A percentile compares a stretch with the other conserved stretches of the same genome.
These are phyloP conservation scores for Sporothrix luriei DNA, from an alignment of 2,329 filamentous ascomycete species.

Conservation along the genomic window DNA sequence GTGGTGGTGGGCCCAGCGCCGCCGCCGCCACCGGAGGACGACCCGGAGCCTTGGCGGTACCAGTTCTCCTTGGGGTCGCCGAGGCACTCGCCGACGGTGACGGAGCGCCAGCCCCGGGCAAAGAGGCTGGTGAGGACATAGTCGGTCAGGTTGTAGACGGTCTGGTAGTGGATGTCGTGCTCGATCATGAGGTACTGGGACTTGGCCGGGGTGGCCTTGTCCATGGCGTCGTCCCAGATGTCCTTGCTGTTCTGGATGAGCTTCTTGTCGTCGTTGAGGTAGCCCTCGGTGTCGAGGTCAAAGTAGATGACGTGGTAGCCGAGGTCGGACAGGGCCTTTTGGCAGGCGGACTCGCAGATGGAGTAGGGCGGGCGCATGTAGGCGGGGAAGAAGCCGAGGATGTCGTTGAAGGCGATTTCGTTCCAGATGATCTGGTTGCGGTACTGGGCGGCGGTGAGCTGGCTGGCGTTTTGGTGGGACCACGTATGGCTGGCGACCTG, in stretches of 20 bases:
- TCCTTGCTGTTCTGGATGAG: conserved; percentile 44
- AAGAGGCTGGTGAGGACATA: conserved; percentile 50
- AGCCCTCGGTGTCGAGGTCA: conserved; percentile 45
- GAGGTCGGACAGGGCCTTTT: conserved; percentile 40
- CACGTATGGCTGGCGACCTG: conserved; percentile 54
- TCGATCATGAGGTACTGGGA: conserved; percentile 54
- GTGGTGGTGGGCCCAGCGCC: conserved; percentile 32
- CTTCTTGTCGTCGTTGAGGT: conserved; percentile 41
- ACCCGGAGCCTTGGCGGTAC: conserved; percentile 49
- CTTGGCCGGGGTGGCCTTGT: conserved; percentile 34
- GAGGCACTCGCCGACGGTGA: conserved; percentile 60
- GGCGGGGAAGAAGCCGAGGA: conserved; percentile 51
- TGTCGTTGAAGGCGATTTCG: conserved; percentile 50
- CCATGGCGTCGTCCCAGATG: conserved; percentile 42
- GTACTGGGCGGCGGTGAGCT: conserved; percentile 43
- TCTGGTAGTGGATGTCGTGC: conserved; percentile 53
- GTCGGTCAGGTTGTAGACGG: conserved; percentile 52
- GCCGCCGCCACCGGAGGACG: neutral
- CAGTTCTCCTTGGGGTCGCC: conserved; percentile 55
- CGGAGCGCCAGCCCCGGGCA: conserved; percentile 49
- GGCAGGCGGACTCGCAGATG: conserved; percentile 43
- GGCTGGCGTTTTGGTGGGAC: conserved; percentile 49
- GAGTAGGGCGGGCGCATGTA: conserved; percentile 54
- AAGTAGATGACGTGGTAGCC: conserved; percentile 47
- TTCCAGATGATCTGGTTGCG: conserved; percentile 49